These are phyloP conservation scores for Globisporangium paroecandrum DNA, from an alignment of 352 stramenopile genomes.

Conservation along the genomic window DNA sequence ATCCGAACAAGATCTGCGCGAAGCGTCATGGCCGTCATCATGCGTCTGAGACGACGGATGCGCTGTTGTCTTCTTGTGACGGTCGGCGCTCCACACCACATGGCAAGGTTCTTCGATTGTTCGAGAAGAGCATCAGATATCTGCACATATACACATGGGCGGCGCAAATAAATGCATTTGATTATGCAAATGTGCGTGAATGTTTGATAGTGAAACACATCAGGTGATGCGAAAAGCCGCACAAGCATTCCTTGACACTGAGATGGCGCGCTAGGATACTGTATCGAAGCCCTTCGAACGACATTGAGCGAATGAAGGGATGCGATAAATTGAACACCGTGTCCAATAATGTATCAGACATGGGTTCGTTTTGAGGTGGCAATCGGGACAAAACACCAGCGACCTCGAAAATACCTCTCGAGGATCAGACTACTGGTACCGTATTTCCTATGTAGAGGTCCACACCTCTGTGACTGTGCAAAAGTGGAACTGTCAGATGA, in stretches of 20 bases:
- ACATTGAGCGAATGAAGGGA: not conserved
- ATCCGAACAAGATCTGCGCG: not conserved
- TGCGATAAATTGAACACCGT: not conserved
- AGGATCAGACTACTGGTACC: not conserved
- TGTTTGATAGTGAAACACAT: not conserved
- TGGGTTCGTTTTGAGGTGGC: not conserved
- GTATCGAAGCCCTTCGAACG: too few species aligned
- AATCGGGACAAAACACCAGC: too few species aligned
- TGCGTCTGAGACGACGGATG: not conserved
- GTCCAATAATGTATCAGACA: not conserved
- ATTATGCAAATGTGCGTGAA: not conserved
- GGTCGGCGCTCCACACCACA: not conserved
- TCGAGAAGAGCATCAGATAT: not conserved
- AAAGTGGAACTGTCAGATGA: too few species aligned
- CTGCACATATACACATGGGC: not conserved
- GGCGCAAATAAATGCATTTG: not conserved
- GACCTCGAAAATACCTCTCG: not conserved
- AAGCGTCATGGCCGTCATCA: not conserved
- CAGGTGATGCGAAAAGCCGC: too few species aligned
- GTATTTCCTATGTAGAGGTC: too few species aligned
- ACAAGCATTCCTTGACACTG: too few species aligned
- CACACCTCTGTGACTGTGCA: too few species aligned
- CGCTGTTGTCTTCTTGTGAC: not conserved
- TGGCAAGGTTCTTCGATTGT: not conserved
- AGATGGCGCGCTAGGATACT: too few species aligned